Conservation (phyloP, 768 basidiomycete species). For the Russula ochroleuca region DNA sequence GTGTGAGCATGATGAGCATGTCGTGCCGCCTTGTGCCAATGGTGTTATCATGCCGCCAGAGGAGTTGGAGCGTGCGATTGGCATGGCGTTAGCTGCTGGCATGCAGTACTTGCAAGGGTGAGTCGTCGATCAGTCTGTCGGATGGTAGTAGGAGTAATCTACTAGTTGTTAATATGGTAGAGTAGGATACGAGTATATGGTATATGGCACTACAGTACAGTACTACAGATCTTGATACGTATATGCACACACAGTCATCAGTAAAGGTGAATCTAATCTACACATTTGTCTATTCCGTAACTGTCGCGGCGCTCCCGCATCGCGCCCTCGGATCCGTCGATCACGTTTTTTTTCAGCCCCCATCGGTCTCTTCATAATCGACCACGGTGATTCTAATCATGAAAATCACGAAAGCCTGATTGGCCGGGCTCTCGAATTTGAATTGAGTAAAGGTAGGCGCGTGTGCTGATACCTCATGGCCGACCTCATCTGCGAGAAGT, state of each 20-base stretch:
- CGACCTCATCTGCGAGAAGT: not conserved
- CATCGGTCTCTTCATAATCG: too few species aligned
- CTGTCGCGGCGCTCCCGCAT: too few species aligned
- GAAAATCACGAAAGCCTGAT: not conserved
- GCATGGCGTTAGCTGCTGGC: conserved; percentile 13
- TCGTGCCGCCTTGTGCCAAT: not conserved
- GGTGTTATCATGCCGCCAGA: conserved; percentile 10
- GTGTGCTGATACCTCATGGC: not conserved
- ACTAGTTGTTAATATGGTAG: not conserved
- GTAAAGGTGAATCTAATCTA: too few species aligned
- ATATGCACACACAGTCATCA: not conserved
- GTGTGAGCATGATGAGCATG: not conserved
- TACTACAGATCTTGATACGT: not conserved
- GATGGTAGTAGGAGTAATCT: not conserved
- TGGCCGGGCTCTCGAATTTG: too few species aligned
- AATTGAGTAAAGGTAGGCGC: not conserved
- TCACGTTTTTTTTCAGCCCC: too few species aligned
- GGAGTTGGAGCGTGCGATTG: conserved; percentile 20
- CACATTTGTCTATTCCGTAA: too few species aligned
- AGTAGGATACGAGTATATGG: not conserved
- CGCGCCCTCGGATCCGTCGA: too few species aligned
- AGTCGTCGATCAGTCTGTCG: too few species aligned
- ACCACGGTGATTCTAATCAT: too few species aligned
- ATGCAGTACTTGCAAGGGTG: not conserved
- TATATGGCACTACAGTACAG: not conserved